Evolutionary conservation across 345 rosid genomes (phyloP).

Genomic region (Eucalyptus sp.): DNA sequence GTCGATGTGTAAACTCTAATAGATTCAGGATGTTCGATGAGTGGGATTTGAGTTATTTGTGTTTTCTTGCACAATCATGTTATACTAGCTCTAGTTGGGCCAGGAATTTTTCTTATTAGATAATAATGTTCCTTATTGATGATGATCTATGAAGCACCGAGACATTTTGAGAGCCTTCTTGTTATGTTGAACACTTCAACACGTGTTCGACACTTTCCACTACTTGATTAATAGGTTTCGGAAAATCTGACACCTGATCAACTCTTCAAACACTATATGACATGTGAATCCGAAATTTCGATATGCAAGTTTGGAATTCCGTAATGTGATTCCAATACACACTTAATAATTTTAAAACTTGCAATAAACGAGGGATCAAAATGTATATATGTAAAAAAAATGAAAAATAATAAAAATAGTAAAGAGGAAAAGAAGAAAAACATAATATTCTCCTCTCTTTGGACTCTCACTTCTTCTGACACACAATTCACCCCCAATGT

Average conservation of each 20-base stretch:
- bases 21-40: accelerated
- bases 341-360: too few species aligned
- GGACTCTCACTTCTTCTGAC: too few species aligned
- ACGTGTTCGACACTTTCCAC: accelerated
- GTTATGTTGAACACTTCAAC: accelerated
- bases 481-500: too few species aligned
- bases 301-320: too few species aligned
- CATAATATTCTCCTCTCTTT: accelerated
- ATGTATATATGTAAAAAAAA: too few species aligned
- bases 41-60: neutral
- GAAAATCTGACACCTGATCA: accelerated
- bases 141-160: too few species aligned
- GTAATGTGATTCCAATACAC: too few species aligned
- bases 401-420: too few species aligned
- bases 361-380: too few species aligned
- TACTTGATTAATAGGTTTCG: accelerated
- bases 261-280: accelerated
- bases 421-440: too few species aligned
- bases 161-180: accelerated
- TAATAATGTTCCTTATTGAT: neutral
- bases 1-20: neutral
- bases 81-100: neutral
- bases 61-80: neutral
- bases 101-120: neutral
- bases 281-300: accelerated